Evolutionary conservation across 352 stramenopile species (phyloP).

Genomic region (Phytophthora pseudosyringae): DNA sequence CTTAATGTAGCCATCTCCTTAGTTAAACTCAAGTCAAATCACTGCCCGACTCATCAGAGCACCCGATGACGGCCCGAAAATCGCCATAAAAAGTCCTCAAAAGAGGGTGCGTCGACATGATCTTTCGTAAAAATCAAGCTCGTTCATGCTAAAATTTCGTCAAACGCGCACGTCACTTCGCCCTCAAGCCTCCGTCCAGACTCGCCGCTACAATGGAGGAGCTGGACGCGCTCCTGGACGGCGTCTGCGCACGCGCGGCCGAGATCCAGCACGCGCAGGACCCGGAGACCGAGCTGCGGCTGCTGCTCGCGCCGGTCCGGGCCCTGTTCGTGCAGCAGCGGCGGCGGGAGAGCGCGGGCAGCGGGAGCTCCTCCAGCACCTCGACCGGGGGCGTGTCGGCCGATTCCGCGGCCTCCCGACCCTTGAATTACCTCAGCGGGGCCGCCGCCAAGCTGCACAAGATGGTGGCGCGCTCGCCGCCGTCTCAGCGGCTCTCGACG

Average conservation of each 20-base stretch:
- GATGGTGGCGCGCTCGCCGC: constrained; percentile 33
- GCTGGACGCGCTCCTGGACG: constrained; percentile 66
- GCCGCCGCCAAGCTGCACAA: constrained; percentile 48
- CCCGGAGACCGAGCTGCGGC: constrained; percentile 44
- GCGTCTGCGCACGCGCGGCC: constrained; percentile 50
- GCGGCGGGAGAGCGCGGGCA: constrained; percentile 17
- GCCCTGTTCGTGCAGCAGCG: constrained; percentile 41
- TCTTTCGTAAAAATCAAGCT: constrained; percentile 4
- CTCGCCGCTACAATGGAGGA: constrained; percentile 46
- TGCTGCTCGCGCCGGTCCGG: constrained; percentile 63
- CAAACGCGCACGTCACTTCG: constrained; percentile 1
- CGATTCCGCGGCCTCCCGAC: constrained; percentile 1
- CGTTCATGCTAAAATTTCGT: background rate
- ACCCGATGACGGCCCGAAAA: too few species aligned
- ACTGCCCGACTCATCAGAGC: background rate
- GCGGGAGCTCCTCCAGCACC: constrained; percentile 31
- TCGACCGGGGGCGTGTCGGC: constrained; percentile 10
- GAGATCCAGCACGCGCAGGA: constrained; percentile 46
- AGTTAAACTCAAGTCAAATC: background rate
- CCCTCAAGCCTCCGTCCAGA: background rate
- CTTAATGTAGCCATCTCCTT: background rate
- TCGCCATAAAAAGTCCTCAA: background rate
- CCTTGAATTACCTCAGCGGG: constrained; percentile 38
- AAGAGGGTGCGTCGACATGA: background rate
- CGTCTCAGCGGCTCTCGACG: constrained; percentile 15